These are phyloP conservation scores for Eucalyptus pauciflora DNA, from an alignment of 345 rosid species.

Conservation along the genomic window DNA sequence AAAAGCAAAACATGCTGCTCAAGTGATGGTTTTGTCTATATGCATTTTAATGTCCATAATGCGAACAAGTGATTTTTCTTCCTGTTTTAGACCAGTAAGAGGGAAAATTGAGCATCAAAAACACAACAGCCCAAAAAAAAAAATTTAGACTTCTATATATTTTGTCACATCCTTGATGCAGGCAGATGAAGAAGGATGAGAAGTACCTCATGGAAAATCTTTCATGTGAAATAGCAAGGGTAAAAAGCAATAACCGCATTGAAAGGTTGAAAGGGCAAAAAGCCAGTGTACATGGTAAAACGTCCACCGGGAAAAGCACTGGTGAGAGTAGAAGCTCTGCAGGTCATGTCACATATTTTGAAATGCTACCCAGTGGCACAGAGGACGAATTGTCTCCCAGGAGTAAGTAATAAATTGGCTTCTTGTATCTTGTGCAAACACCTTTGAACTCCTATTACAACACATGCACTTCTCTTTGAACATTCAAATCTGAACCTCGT, in stretches of 20 bases:
- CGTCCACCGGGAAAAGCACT: not conserved
- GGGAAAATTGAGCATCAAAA: not conserved
- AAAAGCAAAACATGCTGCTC: not conserved
- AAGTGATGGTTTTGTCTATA: not conserved
- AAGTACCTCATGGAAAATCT: constrained; percentile 36
- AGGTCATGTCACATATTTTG: constrained; percentile 25
- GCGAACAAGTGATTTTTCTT: not conserved
- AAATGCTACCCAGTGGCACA: constrained; percentile 42
- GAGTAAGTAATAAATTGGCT: constrained; percentile 8
- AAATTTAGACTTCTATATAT: not conserved
- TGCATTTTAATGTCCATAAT: not conserved
- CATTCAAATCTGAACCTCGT: not conserved
- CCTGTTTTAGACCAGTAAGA: not conserved
- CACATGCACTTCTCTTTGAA: not conserved
- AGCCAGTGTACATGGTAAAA: not conserved
- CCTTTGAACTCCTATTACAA: not conserved
- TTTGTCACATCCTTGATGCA: constrained; percentile 1
- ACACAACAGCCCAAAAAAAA: not conserved
- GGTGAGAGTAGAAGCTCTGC: not conserved
- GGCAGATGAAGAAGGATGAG: constrained; percentile 46
- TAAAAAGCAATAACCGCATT: constrained; percentile 27
- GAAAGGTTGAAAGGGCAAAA: constrained; percentile 24
- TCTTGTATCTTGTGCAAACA: not conserved
- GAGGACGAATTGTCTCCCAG: not conserved
- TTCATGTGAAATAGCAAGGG: constrained; percentile 33